These are phyloP conservation scores for Monosporozyma unispora DNA, from an alignment of 805 yeast genomes.

Conservation along the genomic window DNA sequence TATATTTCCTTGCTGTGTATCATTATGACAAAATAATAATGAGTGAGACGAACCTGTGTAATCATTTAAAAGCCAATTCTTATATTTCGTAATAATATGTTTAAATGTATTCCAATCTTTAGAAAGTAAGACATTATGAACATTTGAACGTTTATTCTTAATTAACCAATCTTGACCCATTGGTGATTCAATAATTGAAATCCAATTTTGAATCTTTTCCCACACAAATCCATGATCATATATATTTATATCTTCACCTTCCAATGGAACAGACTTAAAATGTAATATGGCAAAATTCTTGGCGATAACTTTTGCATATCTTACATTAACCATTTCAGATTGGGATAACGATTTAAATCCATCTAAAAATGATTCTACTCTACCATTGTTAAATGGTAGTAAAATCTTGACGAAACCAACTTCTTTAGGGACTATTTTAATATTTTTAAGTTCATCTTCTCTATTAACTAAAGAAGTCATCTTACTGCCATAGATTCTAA, in stretches of 20 bases:
- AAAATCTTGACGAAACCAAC: conserved; percentile 37
- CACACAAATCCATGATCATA: conserved; percentile 53
- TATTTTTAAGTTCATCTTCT: conserved; percentile 57
- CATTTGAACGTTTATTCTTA: conserved; percentile 16
- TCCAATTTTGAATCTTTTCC: conserved; percentile 64
- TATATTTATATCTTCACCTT: conserved; percentile 39
- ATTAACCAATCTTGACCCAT: conserved; percentile 22
- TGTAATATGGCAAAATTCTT: conserved; percentile 91
- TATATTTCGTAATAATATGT: conserved; percentile 39
- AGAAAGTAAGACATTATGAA: conserved; percentile 32
- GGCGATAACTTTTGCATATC: conserved; percentile 68
- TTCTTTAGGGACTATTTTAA: conserved; percentile 55
- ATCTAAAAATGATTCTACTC: conserved; percentile 81
- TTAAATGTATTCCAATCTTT: conserved; percentile 40
- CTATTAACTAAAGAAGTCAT: conserved; percentile 79
- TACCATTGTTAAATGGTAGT: conserved; percentile 81
- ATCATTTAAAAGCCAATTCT: conserved; percentile 42
- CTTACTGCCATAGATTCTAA: conserved; percentile 80
- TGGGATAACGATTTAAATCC: conserved; percentile 67
- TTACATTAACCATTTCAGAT: conserved; percentile 57
- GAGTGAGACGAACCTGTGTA: conserved; percentile 4
- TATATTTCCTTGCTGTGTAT: conserved; percentile 88
- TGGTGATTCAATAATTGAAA: conserved; percentile 33
- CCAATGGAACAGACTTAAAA: conserved; percentile 56
- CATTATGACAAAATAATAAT: conserved; percentile 82